Evolutionary conservation across 768 basidiomycete genomes (phyloP).

Genomic region (Suillus cothurnatus): DNA sequence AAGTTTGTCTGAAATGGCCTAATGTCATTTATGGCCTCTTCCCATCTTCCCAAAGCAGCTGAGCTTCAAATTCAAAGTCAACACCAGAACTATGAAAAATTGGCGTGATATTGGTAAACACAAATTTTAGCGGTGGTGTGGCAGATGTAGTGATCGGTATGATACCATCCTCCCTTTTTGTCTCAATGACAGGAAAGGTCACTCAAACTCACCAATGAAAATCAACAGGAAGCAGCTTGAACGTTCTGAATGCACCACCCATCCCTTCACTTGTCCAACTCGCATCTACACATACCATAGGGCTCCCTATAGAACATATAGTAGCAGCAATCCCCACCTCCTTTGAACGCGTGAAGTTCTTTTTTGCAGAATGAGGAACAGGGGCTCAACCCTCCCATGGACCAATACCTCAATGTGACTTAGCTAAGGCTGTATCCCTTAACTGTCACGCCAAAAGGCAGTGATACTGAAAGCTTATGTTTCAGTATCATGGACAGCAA

Average conservation of each 20-base stretch:
- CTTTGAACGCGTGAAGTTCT: slow-evolving; percentile 29
- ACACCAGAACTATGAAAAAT: slow-evolving; percentile 57
- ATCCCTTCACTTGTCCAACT: slow-evolving; percentile 82
- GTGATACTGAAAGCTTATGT: no score
- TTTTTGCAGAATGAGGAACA: slow-evolving; percentile 31
- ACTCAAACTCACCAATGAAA: no score
- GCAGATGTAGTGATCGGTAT: slow-evolving; percentile 83
- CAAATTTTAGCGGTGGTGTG: slow-evolving; percentile 68
- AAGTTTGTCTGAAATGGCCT: slow-evolving; percentile 93
- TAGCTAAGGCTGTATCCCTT: no score
- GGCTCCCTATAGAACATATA: slow-evolving; percentile 70
- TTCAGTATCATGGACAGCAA: no score
- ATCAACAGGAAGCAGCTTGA: slow-evolving; percentile 53
- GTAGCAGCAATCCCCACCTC: slow-evolving; percentile 68
- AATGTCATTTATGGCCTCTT: slow-evolving; percentile 88
- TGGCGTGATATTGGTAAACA: slow-evolving; percentile 91
- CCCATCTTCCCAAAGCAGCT: slow-evolving; percentile 36
- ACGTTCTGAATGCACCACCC: slow-evolving; percentile 81
- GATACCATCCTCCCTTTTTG: slow-evolving; percentile 45
- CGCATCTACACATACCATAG: neutral
- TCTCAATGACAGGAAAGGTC: no score
- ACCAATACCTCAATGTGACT: slow-evolving; percentile 78
- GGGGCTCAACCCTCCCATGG: slow-evolving; percentile 83
- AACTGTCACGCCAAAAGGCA: no score
- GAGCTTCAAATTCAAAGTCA: slow-evolving; percentile 37